Evolutionary conservation across 192 early-diverging fungal genomes (phyloP).

Genomic region (Rhizophagus sp.): DNA sequence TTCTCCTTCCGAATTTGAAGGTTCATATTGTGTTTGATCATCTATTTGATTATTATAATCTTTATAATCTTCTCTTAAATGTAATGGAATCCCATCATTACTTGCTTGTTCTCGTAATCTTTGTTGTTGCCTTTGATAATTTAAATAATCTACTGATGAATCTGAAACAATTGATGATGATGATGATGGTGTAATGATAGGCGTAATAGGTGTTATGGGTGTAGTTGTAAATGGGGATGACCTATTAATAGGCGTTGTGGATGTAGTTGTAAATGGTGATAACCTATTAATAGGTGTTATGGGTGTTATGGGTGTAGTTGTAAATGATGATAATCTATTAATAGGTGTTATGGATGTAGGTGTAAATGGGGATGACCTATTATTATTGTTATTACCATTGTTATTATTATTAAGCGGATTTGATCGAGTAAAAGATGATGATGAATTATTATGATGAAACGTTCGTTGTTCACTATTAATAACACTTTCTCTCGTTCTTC

Average conservation of each 20-base stretch:
- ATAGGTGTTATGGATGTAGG: no score
- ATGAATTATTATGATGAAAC: not conserved
- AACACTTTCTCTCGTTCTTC: not conserved
- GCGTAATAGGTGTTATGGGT: not conserved
- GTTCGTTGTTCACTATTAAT: not conserved
- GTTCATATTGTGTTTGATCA: not conserved
- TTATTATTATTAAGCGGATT: not conserved
- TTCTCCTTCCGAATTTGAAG: not conserved
- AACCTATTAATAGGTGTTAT: no score
- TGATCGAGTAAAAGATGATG: not conserved
- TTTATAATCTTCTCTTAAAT: not conserved
- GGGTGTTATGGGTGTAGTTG: no score
- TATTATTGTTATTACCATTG: slow-evolving; percentile 1
- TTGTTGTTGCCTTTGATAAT: not conserved
- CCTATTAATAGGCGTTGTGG: no score
- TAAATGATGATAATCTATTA: no score
- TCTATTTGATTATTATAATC: not conserved
- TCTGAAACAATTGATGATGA: not conserved
- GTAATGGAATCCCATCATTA: not conserved
- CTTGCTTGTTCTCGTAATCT: not conserved
- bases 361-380: not conserved
- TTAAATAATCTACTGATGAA: not conserved
- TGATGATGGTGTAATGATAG: not conserved
- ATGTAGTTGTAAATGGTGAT: no score
- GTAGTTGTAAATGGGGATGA: no score